These are phyloP conservation scores for Fremontodendron californicum DNA, from an alignment of 345 rosid genomes.

Conservation along the genomic window DNA sequence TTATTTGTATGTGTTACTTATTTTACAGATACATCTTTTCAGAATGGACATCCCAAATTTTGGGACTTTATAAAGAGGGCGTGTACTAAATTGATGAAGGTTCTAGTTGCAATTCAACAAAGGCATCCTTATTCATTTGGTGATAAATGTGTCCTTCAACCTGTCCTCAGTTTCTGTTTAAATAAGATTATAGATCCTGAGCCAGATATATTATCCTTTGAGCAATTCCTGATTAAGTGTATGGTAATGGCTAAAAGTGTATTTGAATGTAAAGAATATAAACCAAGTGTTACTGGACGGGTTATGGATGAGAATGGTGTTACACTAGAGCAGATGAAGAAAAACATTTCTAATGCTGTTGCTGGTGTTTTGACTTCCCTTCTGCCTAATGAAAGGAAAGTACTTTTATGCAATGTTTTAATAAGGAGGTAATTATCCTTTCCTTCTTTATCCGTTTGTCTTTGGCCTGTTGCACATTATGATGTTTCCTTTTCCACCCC, in stretches of 20 bases:
- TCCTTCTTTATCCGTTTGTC: slow-evolving; percentile 10
- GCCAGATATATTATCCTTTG: slow-evolving; percentile 54
- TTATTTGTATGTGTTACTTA: slow-evolving; percentile 2
- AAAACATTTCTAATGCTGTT: slow-evolving; percentile 62
- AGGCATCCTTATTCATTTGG: slow-evolving; percentile 96
- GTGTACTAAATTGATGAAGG: slow-evolving; percentile 88
- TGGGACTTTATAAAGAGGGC: slow-evolving; percentile 81
- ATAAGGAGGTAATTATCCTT: slow-evolving; percentile 66
- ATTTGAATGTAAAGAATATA: slow-evolving; percentile 93
- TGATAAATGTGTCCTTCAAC: slow-evolving; percentile 74
- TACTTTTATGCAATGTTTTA: slow-evolving; percentile 76
- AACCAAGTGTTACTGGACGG: slow-evolving; percentile 72
- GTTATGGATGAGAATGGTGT: slow-evolving; percentile 76
- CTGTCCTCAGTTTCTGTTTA: slow-evolving; percentile 84
- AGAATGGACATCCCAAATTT: slow-evolving; percentile 53
- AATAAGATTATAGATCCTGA: slow-evolving; percentile 74
- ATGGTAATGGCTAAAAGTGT: slow-evolving; percentile 89
- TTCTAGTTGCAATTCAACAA: slow-evolving; percentile 70
- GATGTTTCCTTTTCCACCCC: background rate
- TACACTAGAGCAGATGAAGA: slow-evolving; percentile 76
- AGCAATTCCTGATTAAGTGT: slow-evolving; percentile 85
- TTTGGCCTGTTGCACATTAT: background rate
- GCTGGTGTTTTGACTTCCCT: slow-evolving; percentile 67
- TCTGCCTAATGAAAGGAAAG: slow-evolving; percentile 70
- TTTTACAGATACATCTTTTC: slow-evolving; percentile 72